Percentiles rank a stretch among this genome's conserved stretches.
Conservation (phyloP, 1,284 basidiomycete genomes). For the Waitea zeae region DNA sequence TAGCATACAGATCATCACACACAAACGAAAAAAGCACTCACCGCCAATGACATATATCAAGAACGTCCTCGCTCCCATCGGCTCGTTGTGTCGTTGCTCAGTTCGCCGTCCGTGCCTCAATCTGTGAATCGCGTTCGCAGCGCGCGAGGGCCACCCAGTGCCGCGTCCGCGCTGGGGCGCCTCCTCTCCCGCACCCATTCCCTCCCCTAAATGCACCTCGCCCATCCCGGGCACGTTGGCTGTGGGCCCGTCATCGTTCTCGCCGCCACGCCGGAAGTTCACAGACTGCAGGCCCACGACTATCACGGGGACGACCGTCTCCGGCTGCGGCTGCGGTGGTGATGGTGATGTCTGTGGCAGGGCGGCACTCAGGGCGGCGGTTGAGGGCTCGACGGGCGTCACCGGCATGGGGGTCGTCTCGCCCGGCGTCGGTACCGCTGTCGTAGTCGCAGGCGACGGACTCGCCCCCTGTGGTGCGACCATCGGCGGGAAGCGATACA, state of each 20-base stretch:
- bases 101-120: slow-evolving; percentile 20
- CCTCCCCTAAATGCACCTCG: too few species aligned
- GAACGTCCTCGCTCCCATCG: slow-evolving; percentile 48
- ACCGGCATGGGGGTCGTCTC: slow-evolving; percentile 3
- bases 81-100: slow-evolving; percentile 12
- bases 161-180: background rate
- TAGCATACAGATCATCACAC: slow-evolving; percentile 4
- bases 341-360: slow-evolving; percentile 1
- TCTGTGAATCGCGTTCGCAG: slow-evolving; percentile 37
- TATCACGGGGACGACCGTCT: slow-evolving; percentile 57
- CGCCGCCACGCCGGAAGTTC: slow-evolving; percentile 11
- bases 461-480: slow-evolving; percentile 13
- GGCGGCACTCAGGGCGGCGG: too few species aligned
- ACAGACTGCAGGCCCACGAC: slow-evolving; percentile 67
- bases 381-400: too few species aligned
- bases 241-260: slow-evolving; percentile 4
- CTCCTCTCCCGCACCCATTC: too few species aligned
- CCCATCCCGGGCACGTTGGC: slow-evolving; percentile 4
- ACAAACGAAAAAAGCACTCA: too few species aligned
- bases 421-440: slow-evolving; percentile 2
- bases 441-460: slow-evolving; percentile 3
- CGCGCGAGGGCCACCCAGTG: slow-evolving; percentile 15
- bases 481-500: slow-evolving; percentile 61
- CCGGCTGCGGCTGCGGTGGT: slow-evolving; percentile 7
- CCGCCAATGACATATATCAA: slow-evolving; percentile 71